Evolutionary conservation across 2,329 filamentous ascomycete species (phyloP).

Genomic region (Myriosclerotinia duriaeana): DNA sequence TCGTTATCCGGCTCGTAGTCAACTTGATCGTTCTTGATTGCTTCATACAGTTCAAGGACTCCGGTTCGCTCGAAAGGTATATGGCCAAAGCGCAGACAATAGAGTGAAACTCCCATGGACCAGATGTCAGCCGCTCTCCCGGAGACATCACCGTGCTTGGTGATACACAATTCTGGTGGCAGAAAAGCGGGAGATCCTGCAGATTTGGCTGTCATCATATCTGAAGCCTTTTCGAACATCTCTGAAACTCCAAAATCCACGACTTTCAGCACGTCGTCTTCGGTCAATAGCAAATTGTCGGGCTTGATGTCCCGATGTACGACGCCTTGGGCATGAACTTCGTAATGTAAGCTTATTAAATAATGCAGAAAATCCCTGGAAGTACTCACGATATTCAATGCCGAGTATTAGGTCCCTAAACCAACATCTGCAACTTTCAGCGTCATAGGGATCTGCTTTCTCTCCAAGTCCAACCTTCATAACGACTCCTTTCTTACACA

Average conservation of each 20-base stretch:
- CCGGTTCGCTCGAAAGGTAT: conserved; percentile 81
- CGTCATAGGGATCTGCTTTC: conserved; percentile 74
- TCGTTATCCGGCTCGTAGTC: conserved; percentile 63
- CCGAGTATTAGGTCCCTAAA: conserved; percentile 93
- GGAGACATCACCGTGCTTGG: conserved; percentile 81
- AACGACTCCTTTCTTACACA: conserved; percentile 96
- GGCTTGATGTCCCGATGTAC: conserved; percentile 98
- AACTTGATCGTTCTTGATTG: conserved; percentile 72
- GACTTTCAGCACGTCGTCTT: conserved; percentile 92
- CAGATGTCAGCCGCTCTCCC: conserved; percentile 92
- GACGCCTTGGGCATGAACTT: conserved; percentile 89
- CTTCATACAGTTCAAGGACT: conserved; percentile 84
- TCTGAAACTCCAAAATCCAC: conserved; percentile 99
- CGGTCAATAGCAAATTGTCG: conserved; percentile 87
- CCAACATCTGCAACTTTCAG: conserved; percentile 83
- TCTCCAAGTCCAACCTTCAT: conserved; percentile 95
- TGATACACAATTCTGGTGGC: conserved; percentile 86
- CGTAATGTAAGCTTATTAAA: conserved; percentile 28
- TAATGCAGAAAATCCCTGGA: background rate
- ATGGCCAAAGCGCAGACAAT: conserved; percentile 83
- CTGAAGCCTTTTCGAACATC: conserved; percentile 86
- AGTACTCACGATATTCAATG: conserved; percentile 78
- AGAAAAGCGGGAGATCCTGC: conserved; percentile 94
- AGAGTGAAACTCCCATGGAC: conserved; percentile 96
- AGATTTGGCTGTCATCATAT: conserved; percentile 91